Evolutionary conservation across 2,329 filamentous ascomycete species (phyloP).

Genomic region (Thielaviopsis cerberus): DNA sequence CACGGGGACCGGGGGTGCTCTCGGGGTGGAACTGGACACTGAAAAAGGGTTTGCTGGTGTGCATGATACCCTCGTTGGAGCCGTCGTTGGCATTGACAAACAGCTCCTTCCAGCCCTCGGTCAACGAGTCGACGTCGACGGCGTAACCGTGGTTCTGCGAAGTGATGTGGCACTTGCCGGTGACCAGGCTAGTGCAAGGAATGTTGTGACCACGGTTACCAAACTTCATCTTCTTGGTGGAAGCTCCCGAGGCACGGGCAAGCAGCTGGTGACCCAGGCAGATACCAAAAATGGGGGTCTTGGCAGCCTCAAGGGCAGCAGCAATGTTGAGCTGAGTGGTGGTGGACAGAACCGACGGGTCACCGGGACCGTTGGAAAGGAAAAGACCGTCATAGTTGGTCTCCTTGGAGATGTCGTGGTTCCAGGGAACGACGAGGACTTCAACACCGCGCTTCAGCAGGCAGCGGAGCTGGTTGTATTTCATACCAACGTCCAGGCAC

Average conservation of each 20-base stretch:
- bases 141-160: slow-evolving; percentile 97
- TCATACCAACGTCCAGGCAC: slow-evolving; percentile 91
- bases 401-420: slow-evolving; percentile 70
- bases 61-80: slow-evolving; percentile 94
- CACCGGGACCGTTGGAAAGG: slow-evolving; percentile 92
- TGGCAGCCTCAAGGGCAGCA: slow-evolving; percentile 55
- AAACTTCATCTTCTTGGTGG: slow-evolving; percentile 93
- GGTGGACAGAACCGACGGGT: slow-evolving; percentile 65
- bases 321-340: slow-evolving; percentile 61
- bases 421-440: slow-evolving; percentile 86
- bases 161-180: slow-evolving; percentile 94
- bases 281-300: slow-evolving; percentile 84
- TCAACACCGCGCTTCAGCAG: slow-evolving; percentile 81
- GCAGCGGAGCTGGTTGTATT: slow-evolving; percentile 94
- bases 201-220: slow-evolving; percentile 98
- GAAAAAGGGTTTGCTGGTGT: slow-evolving; percentile 73
- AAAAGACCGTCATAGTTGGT: slow-evolving; percentile 90
- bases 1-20: slow-evolving; percentile 82
- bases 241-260: slow-evolving; percentile 68
- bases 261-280: slow-evolving; percentile 89
- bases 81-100: slow-evolving; percentile 97
- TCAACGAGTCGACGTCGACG: slow-evolving; percentile 62
- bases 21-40: slow-evolving; percentile 99
- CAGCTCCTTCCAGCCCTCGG: slow-evolving; percentile 71
- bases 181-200: slow-evolving; percentile 86